Evolutionary conservation across 2,329 filamentous ascomycete species (phyloP), one percentile per base, ranked within the genome.

Genomic region (Neofusicoccum cordaticola): DNA sequence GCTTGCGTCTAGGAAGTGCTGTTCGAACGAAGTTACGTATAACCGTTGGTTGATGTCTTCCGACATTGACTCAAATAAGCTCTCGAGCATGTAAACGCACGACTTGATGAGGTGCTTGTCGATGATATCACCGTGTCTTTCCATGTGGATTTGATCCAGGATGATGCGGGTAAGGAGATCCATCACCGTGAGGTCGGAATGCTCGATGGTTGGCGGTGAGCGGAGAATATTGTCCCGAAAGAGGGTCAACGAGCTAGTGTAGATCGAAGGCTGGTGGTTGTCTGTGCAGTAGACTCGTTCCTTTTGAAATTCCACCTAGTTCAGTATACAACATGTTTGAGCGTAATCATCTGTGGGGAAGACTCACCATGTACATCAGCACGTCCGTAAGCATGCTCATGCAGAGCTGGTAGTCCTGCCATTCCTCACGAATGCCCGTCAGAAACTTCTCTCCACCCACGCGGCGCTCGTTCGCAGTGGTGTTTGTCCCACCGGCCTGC

Each of bases 341-440:
- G 8, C 5, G 17, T 34, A 11, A 27, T 19, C 6, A 7, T 4
- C 8, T 9, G 27, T 8, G 31, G 15, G 2, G 6, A 73, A 68
- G 67, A 72, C 82, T 72, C 73, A 87, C 85, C 83, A 99, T 92
- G 74, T 97, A 97, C 93, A 98, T 97, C 60, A 98, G 83, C 37
- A 98, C 92, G 76, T 98, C 95, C 3, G 93, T 93, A 58, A 92
- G 89, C 94, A 98, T 98, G 73, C 92, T 93, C 91, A 97, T 97
- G 50, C 91, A 93, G 64, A 91, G 86, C 74, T 93, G 91, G 74
- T 99, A 93, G 67, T 96, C 90, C 66, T 93, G 87, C 92, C 93
- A 99, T 2, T 89, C 87, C 65, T 88, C 84, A 70, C 90, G 90
- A 13, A 98, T 77, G 0, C 87, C 89, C 63, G 86, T 86, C 65